Evolutionary conservation across 2,329 filamentous ascomycete species (phyloP).

Genomic region (Pyrenophora tritici-repentis): DNA sequence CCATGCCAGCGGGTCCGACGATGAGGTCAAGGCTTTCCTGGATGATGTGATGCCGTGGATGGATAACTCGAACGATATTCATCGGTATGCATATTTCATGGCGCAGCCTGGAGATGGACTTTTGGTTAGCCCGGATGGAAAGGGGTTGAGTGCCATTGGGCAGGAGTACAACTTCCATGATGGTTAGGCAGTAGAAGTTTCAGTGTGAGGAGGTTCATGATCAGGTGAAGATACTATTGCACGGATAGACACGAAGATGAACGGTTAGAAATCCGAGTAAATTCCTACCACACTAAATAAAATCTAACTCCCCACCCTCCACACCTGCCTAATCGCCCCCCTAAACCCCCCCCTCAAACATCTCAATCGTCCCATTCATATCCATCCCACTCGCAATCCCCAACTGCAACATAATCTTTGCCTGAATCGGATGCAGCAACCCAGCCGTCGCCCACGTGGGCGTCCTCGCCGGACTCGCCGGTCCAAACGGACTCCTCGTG

Average conservation of each 20-base stretch:
- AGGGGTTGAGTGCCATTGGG: constrained; percentile 23
- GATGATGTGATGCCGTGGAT: constrained; percentile 40
- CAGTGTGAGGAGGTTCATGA: too few species aligned
- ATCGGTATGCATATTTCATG: constrained; percentile 41
- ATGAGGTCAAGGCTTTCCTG: constrained; percentile 28
- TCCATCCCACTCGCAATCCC: constrained; percentile 36
- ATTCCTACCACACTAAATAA: too few species aligned
- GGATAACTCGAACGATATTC: constrained; percentile 31
- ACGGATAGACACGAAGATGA: too few species aligned
- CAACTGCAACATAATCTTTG: constrained; percentile 36
- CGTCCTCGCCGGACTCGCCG: constrained; percentile 22
- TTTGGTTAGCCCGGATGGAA: constrained; percentile 23
- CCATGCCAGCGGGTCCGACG: constrained; percentile 22
- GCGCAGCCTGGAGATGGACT: constrained; percentile 14
- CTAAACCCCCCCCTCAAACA: constrained; percentile 34
- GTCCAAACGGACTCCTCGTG: constrained; percentile 28
- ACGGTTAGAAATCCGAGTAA: too few species aligned
- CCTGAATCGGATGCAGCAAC: constrained; percentile 33
- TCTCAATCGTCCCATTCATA: constrained; percentile 36
- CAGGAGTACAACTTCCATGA: constrained; percentile 15
- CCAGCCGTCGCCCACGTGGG: constrained; percentile 28
- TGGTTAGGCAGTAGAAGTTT: too few species aligned
- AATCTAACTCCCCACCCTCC: background rate
- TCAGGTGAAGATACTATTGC: too few species aligned
- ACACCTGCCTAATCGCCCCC: constrained; percentile 30